A percentile compares a stretch with the other conserved stretches of the same genome.
phyloP scores from a whole-genome alignment of 495 filamentous ascomycete genomes.

The Neurospora sp. region DNA sequence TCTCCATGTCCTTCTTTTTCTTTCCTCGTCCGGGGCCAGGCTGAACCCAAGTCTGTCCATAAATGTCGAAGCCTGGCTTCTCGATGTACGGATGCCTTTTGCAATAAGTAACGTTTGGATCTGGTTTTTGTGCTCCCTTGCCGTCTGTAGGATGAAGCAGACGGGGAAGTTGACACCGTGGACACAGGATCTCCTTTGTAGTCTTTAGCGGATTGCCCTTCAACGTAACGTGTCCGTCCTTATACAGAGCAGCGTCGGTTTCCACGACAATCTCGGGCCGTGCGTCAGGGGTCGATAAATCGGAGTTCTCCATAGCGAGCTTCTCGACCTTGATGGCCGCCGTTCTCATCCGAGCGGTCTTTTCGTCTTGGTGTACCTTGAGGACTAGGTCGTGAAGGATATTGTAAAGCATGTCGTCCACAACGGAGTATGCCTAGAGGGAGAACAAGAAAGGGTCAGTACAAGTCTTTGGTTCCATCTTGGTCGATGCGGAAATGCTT shows the following conservation, averaged over 20 bases:
- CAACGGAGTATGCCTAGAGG: conserved; percentile 41
- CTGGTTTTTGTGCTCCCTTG: conserved; percentile 47
- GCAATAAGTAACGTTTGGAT: conserved; percentile 61
- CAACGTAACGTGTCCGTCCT: conserved; percentile 59
- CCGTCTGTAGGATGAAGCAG: conserved; percentile 55
- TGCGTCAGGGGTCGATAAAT: conserved; percentile 29
- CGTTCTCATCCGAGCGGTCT: conserved; percentile 59
- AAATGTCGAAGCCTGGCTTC: conserved; percentile 68
- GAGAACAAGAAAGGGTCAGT: neutral
- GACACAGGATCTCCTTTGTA: conserved; percentile 58
- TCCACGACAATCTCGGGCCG: conserved; percentile 47
- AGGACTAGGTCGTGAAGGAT: conserved; percentile 61
- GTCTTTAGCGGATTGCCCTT: conserved; percentile 70
- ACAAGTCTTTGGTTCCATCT: neutral
- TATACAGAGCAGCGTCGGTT: conserved; percentile 61
- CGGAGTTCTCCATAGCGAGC: conserved; percentile 46
- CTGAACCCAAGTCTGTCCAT: conserved; percentile 61
- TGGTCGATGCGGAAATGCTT: conserved; percentile 12
- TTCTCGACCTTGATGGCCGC: conserved; percentile 64
- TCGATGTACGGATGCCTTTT: conserved; percentile 63
- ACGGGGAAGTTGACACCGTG: conserved; percentile 54
- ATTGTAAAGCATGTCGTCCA: conserved; percentile 63
- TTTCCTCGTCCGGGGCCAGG: conserved; percentile 45
- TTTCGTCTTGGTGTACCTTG: conserved; percentile 65
- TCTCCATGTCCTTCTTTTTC: conserved; percentile 50